Evolutionary conservation across 306 rosid genomes (phyloP).

Genomic region (Medicago arabica): DNA sequence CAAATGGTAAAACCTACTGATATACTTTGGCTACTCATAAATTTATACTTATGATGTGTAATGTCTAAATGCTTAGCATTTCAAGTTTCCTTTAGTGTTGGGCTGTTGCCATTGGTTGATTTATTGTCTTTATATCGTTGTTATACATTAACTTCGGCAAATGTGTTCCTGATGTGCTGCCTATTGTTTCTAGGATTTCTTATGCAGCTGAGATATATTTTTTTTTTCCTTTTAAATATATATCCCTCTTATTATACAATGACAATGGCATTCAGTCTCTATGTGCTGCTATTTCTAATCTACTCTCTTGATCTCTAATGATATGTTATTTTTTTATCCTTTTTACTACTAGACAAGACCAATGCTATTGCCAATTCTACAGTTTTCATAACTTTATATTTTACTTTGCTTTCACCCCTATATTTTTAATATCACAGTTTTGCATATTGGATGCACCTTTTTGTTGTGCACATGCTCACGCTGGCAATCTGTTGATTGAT

Average conservation of each 20-base stretch:
- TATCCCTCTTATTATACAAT: conserved; percentile 3
- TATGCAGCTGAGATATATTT: neutral
- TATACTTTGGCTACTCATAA: neutral
- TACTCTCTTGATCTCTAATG: neutral
- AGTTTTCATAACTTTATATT: too few species aligned
- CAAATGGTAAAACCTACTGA: conserved; percentile 21
- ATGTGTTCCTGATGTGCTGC: neutral
- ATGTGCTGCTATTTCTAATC: neutral
- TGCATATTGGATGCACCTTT: neutral
- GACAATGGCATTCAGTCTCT: neutral
- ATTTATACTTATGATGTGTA: neutral
- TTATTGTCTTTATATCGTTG: conserved; percentile 20
- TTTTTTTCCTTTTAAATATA: neutral
- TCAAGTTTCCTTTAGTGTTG: neutral
- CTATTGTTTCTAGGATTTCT: neutral
- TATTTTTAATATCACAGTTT: neutral
- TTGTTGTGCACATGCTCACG: neutral
- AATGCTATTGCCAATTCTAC: too few species aligned
- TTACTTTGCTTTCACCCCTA: neutral
- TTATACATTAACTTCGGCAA: neutral
- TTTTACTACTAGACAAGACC: too few species aligned
- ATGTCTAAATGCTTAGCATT: conserved; percentile 19
- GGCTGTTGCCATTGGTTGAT: neutral
- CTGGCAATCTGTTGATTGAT: neutral
- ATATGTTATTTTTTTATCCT: neutral